Percentiles rank a stretch among this genome's conserved stretches.
Evolutionary conservation across 805 yeast genomes (phyloP).

Genomic region (Barnettozyma botsteinii): DNA sequence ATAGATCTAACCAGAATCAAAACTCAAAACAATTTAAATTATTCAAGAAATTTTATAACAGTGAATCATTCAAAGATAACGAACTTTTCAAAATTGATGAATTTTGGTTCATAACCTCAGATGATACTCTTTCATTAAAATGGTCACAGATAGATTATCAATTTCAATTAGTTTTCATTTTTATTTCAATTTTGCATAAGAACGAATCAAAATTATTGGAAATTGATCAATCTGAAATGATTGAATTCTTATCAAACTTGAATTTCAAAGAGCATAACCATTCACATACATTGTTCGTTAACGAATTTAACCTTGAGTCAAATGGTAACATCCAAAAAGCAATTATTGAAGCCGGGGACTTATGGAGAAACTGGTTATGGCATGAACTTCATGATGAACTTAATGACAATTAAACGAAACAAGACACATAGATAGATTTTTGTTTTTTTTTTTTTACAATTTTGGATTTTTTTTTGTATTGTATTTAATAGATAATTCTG

Average conservation of each 20-base stretch:
- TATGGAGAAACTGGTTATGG: slow-evolving; percentile 82
- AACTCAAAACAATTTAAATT: slow-evolving; percentile 18
- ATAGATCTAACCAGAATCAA: slow-evolving; percentile 6
- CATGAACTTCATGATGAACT: slow-evolving; percentile 45
- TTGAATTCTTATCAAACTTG: slow-evolving; percentile 60
- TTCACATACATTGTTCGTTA: background rate
- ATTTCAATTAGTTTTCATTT: slow-evolving; percentile 66
- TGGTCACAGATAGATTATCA: slow-evolving; percentile 68
- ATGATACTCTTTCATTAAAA: slow-evolving; percentile 31
- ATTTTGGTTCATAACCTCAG: slow-evolving; percentile 20
- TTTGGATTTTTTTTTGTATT: background rate
- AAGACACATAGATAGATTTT: background rate
- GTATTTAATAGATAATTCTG: no score
- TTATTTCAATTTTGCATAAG: slow-evolving; percentile 73
- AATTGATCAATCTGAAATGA: slow-evolving; percentile 83
- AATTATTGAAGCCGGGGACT: slow-evolving; percentile 73
- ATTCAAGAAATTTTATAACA: slow-evolving; percentile 18
- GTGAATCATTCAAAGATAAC: slow-evolving; percentile 7
- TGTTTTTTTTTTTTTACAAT: background rate
- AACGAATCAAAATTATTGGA: slow-evolving; percentile 75
- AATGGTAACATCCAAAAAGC: slow-evolving; percentile 56
- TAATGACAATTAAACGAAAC: slow-evolving; percentile 16
- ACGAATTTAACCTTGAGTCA: background rate
- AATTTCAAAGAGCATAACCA: slow-evolving; percentile 4
- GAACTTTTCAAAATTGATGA: slow-evolving; percentile 8